Base-by-base conservation (phyloP, 2,329 filamentous ascomycete species). In the Bipolaris victoriae region DNA sequence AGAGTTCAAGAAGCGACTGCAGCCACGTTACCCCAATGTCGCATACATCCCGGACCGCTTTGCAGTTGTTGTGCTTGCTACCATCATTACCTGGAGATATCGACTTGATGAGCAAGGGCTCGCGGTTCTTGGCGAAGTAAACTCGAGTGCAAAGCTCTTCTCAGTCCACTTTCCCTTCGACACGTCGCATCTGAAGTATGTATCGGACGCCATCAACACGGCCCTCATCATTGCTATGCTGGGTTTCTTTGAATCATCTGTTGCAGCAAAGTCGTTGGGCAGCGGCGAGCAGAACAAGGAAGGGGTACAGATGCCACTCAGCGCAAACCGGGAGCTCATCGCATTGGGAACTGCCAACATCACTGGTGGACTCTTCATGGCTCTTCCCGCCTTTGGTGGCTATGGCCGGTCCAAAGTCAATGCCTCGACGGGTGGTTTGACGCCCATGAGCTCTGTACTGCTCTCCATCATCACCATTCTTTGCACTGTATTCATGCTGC, bases 161-260 rank as follows among this genome's bases (percentile, higher is more conserved):
- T 82, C 86, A 2, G 92, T 97, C 65, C 87, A 90, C 60, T 97
- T 93, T 84, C 94, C 95, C 0, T 95, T 97, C 69, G 86, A 88
- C 62, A 79, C 86, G 2, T 82, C 86, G 5, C 86, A 96, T 66
- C 88, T 98, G 82, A 84, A 86, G 22, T 90, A 97, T 72, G 90
- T 96, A 52, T 88, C 90, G 20, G 90, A 92, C 61, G 90, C 92
- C 36, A 90, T 98, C 84, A 89, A 91, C 49, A 98, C 95, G 0
- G 90, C 92, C 0, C 97, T 99, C 70, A 83, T 98, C 52, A 97
- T 99, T 63, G 92, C 93, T 0, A 83, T 99, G 22, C 87, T 99
- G 0, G 95, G 95, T n/a, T 99, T 99, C 78, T 99, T 99, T 69
- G 95, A 99, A 77, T 97, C 92, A 2, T 97, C 92, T 0, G 92